Evolutionary conservation across 2,329 filamentous ascomycete genomes (phyloP).

Genomic region (Exophiala phaeomuriformis): DNA sequence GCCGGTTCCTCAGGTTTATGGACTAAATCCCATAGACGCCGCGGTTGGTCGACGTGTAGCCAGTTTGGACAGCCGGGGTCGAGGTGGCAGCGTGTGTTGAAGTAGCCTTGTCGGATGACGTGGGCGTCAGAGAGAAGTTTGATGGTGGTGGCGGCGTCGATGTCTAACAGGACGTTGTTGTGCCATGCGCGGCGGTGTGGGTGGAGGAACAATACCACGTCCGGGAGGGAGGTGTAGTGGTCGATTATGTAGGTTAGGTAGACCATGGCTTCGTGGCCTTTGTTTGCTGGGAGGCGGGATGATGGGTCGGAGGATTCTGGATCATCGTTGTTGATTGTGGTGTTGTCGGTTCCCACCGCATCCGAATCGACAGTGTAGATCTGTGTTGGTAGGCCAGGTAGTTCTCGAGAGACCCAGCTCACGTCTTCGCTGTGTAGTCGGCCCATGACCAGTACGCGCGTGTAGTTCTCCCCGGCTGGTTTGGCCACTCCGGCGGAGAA

Average conservation of each 20-base stretch:
- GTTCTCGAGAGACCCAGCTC: slow-evolving; percentile 39
- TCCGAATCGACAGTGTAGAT: slow-evolving; percentile 17
- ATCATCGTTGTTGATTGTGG: too few species aligned
- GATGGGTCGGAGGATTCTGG: too few species aligned
- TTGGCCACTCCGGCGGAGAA: slow-evolving; percentile 36
- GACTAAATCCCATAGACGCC: slow-evolving; percentile 34
- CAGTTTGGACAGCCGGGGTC: slow-evolving; percentile 53
- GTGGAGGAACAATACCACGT: slow-evolving; percentile 57
- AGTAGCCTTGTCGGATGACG: slow-evolving; percentile 49
- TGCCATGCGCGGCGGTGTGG: slow-evolving; percentile 52
- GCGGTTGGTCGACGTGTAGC: slow-evolving; percentile 42
- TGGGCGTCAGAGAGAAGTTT: slow-evolving; percentile 45
- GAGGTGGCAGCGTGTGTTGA: slow-evolving; percentile 54
- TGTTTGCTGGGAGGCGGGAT: slow-evolving; percentile 43
- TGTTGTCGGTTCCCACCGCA: neutral
- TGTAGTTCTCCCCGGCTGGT: slow-evolving; percentile 46
- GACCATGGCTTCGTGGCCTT: slow-evolving; percentile 56
- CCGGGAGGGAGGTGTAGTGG: slow-evolving; percentile 52
- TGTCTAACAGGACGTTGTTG: slow-evolving; percentile 49
- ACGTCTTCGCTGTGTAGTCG: slow-evolving; percentile 33
- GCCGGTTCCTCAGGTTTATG: slow-evolving; percentile 44
- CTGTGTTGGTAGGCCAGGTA: slow-evolving; percentile 31
- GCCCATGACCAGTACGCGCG: slow-evolving; percentile 47
- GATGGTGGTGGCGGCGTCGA: slow-evolving; percentile 46
- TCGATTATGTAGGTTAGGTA: slow-evolving; percentile 59